Evolutionary conservation across 441 rosid genomes (phyloP).

Genomic region (Adansonia grandidieri): DNA sequence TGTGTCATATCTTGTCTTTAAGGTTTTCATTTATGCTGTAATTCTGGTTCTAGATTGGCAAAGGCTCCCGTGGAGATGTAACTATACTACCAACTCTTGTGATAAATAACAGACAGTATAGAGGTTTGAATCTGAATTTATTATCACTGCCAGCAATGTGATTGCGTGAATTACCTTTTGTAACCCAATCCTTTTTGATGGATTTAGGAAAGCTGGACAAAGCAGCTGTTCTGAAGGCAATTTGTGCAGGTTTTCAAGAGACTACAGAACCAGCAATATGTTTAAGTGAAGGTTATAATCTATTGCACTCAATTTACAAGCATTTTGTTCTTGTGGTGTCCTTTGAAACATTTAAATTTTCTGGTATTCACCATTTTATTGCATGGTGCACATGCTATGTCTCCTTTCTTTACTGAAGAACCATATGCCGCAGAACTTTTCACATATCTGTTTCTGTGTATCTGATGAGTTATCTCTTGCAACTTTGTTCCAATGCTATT

Average conservation of each 20-base stretch:
- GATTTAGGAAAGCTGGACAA: conserved; percentile 78
- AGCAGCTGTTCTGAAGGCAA: conserved; percentile 85
- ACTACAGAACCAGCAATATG: conserved; percentile 89
- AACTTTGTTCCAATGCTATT: background rate
- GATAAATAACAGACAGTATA: conserved; percentile 81
- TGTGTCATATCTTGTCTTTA: background rate
- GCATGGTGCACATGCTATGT: background rate
- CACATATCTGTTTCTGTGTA: too few species aligned
- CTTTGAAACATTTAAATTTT: conserved; percentile 8
- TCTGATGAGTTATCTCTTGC: too few species aligned
- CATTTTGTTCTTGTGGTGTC: conserved; percentile 9
- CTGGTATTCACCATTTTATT: conserved; percentile 9
- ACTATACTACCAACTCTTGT: conserved; percentile 93
- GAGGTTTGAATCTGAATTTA: conserved; percentile 56
- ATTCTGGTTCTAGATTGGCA: conserved; percentile 63
- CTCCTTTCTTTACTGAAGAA: conserved; percentile 1
- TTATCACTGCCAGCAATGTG: conserved; percentile 5
- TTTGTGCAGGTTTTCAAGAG: conserved; percentile 92
- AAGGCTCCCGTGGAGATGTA: conserved; percentile 89
- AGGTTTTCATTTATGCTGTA: background rate
- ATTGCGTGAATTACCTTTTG: conserved; percentile 20
- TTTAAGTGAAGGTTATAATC: conserved; percentile 68
- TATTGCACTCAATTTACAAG: conserved; percentile 6
- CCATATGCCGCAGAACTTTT: too few species aligned
- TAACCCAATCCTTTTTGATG: background rate